These are phyloP conservation scores for Aspergillus pseudonomiae DNA, from an alignment of 2,329 filamentous ascomycete genomes.

Conservation along the genomic window DNA sequence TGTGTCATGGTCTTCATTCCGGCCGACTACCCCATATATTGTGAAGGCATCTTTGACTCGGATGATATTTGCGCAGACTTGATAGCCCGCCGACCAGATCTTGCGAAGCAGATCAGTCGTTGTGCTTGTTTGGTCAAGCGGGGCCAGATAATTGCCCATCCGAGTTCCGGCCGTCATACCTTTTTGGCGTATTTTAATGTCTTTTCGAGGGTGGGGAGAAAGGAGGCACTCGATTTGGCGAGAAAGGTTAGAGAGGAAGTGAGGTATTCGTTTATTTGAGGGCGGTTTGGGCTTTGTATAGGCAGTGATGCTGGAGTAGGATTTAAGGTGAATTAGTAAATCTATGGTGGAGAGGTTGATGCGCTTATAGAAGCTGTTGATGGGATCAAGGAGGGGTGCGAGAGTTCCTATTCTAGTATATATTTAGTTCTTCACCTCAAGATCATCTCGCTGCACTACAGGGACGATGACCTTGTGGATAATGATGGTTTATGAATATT, in stretches of 20 bases:
- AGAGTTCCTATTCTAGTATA: no score
- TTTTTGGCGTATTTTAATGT: constrained; percentile 12
- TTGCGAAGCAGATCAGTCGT: background rate
- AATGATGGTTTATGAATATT: no score
- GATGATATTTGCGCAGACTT: constrained; percentile 1
- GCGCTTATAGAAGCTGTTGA: no score
- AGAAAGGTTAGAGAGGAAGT: background rate
- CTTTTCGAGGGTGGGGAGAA: background rate
- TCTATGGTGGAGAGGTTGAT: background rate
- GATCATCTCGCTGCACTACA: no score
- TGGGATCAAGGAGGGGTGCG: no score
- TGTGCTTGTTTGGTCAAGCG: background rate
- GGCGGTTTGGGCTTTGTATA: background rate
- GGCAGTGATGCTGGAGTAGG: no score
- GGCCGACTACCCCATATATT: background rate
- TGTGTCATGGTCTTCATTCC: constrained; percentile 10
- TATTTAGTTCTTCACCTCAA: no score
- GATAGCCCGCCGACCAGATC: background rate
- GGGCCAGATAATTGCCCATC: background rate
- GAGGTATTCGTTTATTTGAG: background rate
- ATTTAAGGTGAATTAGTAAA: background rate
- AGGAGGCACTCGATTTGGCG: background rate
- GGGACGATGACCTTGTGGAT: no score
- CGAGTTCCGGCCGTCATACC: background rate
- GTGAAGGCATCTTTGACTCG: background rate